Evolutionary conservation across 768 basidiomycete genomes (phyloP).

Genomic region (Sistotremastrum suecicum): DNA sequence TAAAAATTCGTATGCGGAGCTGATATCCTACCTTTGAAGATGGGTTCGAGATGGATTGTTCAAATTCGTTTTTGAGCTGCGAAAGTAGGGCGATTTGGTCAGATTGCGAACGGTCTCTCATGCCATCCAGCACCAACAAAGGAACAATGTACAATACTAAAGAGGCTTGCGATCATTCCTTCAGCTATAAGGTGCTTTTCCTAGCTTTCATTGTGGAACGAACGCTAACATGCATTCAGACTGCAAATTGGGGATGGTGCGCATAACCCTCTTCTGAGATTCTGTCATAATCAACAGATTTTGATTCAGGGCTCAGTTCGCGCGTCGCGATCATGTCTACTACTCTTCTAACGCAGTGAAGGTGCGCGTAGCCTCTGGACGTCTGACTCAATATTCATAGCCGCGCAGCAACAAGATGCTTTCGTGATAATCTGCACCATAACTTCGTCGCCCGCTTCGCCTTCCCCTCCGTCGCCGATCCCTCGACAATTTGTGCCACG

Average conservation of each 20-base stretch:
- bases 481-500: conserved; percentile 48
- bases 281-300: background rate
- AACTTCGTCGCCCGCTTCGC: conserved; percentile 45
- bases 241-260: conserved; percentile 84
- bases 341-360: conserved; percentile 37
- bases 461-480: conserved; percentile 27
- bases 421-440: conserved; percentile 72
- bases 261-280: background rate
- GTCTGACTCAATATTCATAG: no score
- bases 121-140: conserved; percentile 26
- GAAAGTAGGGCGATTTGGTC: conserved; percentile 30
- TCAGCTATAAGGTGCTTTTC: conserved; percentile 47
- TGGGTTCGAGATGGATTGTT: conserved; percentile 81
- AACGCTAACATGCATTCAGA: conserved; percentile 23
- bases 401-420: conserved; percentile 35
- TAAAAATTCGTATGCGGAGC: background rate
- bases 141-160: conserved; percentile 45
- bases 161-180: conserved; percentile 73
- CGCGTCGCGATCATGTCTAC: conserved; percentile 56
- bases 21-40: conserved; percentile 21
- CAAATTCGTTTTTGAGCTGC: conserved; percentile 74
- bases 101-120: background rate
- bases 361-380: background rate
- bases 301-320: conserved; percentile 58
- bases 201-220: background rate